A percentile compares a stretch with the other conserved stretches of the same genome.
Evolutionary conservation across 305 asterid species (phyloP).

Genomic region (Fraxinus velutina): DNA sequence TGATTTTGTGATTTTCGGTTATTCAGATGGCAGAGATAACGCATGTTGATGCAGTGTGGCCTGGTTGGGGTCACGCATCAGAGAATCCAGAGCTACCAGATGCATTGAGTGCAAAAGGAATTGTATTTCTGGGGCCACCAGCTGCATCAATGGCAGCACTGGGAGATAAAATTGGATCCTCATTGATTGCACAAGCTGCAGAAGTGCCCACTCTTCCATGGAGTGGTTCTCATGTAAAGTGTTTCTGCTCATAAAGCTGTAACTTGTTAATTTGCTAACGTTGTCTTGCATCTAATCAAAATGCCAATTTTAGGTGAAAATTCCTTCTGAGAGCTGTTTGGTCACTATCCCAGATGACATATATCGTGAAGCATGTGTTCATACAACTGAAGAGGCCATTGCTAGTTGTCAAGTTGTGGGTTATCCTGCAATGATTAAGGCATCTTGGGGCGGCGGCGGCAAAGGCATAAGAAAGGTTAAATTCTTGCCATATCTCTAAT

Average conservation of each 20-base stretch:
- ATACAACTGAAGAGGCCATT: conserved; percentile 94
- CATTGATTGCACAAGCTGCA: conserved; percentile 96
- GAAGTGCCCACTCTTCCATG: conserved; percentile 98
- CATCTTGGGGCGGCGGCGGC: conserved; percentile 99
- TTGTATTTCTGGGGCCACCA: conserved; percentile 94
- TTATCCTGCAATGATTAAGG: conserved; percentile 98
- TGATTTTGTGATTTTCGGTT: conserved; percentile 19
- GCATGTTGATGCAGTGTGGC: conserved; percentile 98
- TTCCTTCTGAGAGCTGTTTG: conserved; percentile 70
- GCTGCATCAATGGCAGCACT: conserved; percentile 87
- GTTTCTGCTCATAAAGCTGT: conserved; percentile 20
- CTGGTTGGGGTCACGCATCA: conserved; percentile 99
- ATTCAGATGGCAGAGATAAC: conserved; percentile 94
- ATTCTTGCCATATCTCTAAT: conserved; percentile 18
- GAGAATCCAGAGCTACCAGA: conserved; percentile 97
- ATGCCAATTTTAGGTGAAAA: conserved; percentile 57
- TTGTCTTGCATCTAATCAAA: conserved; percentile 22
- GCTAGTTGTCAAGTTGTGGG: conserved; percentile 97
- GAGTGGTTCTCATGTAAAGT: conserved; percentile 95
- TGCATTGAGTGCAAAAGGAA: conserved; percentile 75
- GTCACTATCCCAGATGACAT: conserved; percentile 71
- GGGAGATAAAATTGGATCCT: conserved; percentile 97
- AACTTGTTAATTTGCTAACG: conserved; percentile 8
- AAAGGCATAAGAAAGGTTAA: conserved; percentile 98
- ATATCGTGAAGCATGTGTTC: conserved; percentile 85